Evolutionary conservation across 2,329 filamentous ascomycete species (phyloP).

Genomic region (Scolecobasidium constrictum): DNA sequence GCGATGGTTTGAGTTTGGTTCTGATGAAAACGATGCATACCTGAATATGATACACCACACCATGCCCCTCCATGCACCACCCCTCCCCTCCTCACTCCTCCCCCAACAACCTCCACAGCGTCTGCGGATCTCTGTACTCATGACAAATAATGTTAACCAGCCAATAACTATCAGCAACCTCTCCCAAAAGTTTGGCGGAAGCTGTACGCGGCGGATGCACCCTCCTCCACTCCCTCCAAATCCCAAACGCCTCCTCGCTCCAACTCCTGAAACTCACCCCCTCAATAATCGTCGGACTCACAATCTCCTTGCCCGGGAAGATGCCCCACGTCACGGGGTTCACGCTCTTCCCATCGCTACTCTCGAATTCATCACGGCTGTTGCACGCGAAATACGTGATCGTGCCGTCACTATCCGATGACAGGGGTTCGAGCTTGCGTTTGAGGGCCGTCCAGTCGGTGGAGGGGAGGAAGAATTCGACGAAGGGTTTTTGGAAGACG

Average conservation of each 20-base stretch:
- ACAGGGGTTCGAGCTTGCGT: constrained; percentile 45
- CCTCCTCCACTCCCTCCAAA: constrained; percentile 88
- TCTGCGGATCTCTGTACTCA: constrained; percentile 59
- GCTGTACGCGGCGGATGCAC: constrained; percentile 69
- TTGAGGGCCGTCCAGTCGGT: constrained; percentile 61
- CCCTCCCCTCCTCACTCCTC: constrained; percentile 11
- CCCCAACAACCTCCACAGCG: constrained; percentile 59
- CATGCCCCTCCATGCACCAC: too few relatives aligned
- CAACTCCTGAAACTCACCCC: constrained; percentile 88
- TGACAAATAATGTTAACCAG: constrained; percentile 87
- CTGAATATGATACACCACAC: too few relatives aligned
- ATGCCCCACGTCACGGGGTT: constrained; percentile 97
- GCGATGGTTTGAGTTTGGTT: too few relatives aligned
- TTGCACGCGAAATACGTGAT: constrained; percentile 87
- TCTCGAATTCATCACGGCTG: constrained; percentile 63
- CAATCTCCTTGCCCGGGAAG: constrained; percentile 89
- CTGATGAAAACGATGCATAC: too few relatives aligned
- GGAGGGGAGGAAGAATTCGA: constrained; percentile 82
- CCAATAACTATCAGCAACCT: constrained; percentile 62
- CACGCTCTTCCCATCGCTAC: constrained; percentile 54
- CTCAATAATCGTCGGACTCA: constrained; percentile 94
- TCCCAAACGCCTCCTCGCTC: constrained; percentile 91
- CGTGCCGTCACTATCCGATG: constrained; percentile 40
- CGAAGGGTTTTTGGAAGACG: constrained; percentile 92
- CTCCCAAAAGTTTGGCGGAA: constrained; percentile 60